Evolutionary conservation across 2,329 filamentous ascomycete species (phyloP), one percentile per base, ranked within the genome.

Genomic region (Claviceps maximensis): DNA sequence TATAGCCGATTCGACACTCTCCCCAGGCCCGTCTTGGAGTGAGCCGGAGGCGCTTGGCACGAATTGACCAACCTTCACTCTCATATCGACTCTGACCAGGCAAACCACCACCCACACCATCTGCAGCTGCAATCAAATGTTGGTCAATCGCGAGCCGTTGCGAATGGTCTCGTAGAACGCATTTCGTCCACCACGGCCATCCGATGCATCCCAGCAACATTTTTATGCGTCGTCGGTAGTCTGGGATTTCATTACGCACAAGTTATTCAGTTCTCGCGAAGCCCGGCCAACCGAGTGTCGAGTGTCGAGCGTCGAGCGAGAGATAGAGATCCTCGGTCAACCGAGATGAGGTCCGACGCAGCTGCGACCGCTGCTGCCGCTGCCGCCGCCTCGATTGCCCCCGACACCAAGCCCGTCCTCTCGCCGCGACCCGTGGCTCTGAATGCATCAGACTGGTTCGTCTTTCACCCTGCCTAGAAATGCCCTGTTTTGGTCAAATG

Each of bases 361-460:
- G 52, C 42, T 27, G 42, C 50, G n/a, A 55, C 44, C 31, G 45
- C 51, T 15, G 51, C 47, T 12, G 48, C 54, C n/a, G 52, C 45
- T 5, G 52, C 51, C 4, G 54, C 45, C 13, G 51, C 46, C 46
- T 54, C 52, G 19, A 13, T 46, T 45, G 25, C 52, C 36, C 38
- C 54, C 3, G 31, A 21, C 13, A 21, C 47, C 21, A 51, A 33
- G 45, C 13, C 52, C n/a, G n/a, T 36, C 25, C 40, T 19, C 12
- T 49, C 52, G 15, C 52, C 52, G 10, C 52, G 47, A n/a, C 59
- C 60, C 12, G 56, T 62, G 19, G 52, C 59, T 33, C 51, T 62
- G 40, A 54, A 57, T 49, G 53, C 58, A 21, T 57, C 59, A 53
- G 55, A 58, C 13, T 62, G 59, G 60, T 62, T 54, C 42, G 48